phyloP scores from a whole-genome alignment of 768 basidiomycete genomes.

The Termitomyces sp. region DNA sequence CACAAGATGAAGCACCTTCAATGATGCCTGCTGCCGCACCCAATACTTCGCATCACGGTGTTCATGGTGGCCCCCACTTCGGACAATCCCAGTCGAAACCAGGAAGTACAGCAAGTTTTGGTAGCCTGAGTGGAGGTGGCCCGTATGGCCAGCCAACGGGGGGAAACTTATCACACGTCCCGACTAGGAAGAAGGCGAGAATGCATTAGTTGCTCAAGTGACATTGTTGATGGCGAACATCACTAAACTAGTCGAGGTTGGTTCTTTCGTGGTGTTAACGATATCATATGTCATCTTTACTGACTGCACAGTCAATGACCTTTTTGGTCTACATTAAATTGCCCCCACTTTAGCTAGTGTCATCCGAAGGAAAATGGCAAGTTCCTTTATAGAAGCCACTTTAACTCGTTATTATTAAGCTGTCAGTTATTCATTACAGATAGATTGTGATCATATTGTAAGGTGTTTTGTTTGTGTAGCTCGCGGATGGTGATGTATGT shows the following conservation, averaged over 20 bases:
- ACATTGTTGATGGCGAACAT: background rate
- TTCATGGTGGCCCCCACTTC: constrained; percentile 26
- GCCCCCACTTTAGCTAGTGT: background rate
- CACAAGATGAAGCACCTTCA: constrained; percentile 87
- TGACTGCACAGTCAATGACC: background rate
- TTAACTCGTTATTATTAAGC: background rate
- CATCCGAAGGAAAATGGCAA: background rate
- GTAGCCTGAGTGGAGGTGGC: constrained; percentile 54
- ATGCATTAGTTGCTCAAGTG: constrained; percentile 29
- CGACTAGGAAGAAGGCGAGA: constrained; percentile 56
- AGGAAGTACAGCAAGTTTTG: constrained; percentile 58
- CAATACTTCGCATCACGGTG: constrained; percentile 37
- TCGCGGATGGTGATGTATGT: background rate
- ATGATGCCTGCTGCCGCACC: constrained; percentile 66
- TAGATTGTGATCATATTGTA: background rate
- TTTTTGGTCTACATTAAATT: background rate
- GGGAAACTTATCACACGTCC: constrained; percentile 26
- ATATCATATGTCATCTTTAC: background rate
- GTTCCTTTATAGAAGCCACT: background rate
- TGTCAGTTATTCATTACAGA: no score
- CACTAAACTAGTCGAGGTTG: constrained; percentile 7
- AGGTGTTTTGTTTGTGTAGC: background rate
- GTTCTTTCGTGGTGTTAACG: background rate
- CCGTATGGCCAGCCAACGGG: constrained; percentile 29
- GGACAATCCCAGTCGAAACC: constrained; percentile 53